Evolutionary conservation across 441 rosid genomes (phyloP).

Genomic region (Corymbia citriodora): DNA sequence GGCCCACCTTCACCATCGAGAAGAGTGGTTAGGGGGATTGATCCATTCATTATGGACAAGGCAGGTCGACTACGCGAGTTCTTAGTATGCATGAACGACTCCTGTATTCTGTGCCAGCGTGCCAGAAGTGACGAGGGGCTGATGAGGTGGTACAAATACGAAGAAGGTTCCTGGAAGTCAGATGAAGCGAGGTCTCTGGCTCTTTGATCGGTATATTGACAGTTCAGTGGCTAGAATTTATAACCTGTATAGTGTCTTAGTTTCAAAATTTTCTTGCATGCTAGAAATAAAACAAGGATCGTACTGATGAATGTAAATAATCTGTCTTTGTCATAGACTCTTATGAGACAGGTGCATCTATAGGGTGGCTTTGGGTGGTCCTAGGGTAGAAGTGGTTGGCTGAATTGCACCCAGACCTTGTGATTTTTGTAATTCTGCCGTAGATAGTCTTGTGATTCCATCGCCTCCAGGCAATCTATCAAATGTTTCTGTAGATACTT

Average conservation of each 20-base stretch:
- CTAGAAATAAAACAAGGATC: neutral
- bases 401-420: neutral
- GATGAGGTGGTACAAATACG: conserved; percentile 86
- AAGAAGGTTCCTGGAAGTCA: conserved; percentile 74
- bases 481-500: neutral
- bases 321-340: neutral
- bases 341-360: neutral
- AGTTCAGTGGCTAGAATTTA: neutral
- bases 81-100: conserved; percentile 55
- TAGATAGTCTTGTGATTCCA: neutral
- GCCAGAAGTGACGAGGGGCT: conserved; percentile 71
- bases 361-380: neutral
- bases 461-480: neutral
- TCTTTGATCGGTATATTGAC: conserved; percentile 26
- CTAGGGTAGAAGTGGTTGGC: neutral
- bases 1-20: conserved; percentile 26
- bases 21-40: conserved; percentile 44
- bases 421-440: neutral
- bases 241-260: neutral
- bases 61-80: conserved; percentile 52
- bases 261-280: neutral
- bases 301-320: neutral
- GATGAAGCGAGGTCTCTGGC: conserved; percentile 69
- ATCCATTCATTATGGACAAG: conserved; percentile 41
- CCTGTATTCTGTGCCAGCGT: conserved; percentile 72